phyloP scores from a whole-genome alignment of 129 eudicot species.

The Flaveria brownii region DNA sequence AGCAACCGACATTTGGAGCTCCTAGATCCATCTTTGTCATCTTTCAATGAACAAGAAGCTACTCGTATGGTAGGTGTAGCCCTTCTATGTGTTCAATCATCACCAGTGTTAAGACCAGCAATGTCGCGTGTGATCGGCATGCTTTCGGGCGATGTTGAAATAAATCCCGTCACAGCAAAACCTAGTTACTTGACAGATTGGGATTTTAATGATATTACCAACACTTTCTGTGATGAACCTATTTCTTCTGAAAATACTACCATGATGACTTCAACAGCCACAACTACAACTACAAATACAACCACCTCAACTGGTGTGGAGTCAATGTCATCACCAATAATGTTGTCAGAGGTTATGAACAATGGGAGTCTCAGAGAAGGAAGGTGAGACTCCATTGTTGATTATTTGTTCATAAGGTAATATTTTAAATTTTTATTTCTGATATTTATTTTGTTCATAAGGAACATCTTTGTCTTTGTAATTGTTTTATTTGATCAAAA shows the following conservation, averaged over 20 bases:
- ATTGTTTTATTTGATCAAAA: not conserved
- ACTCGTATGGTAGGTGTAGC: conserved; percentile 59
- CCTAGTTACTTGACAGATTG: conserved; percentile 72
- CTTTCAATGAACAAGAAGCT: conserved; percentile 45
- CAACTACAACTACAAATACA: conserved; percentile 22
- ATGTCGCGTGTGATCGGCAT: conserved; percentile 74
- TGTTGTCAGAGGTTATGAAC: conserved; percentile 27
- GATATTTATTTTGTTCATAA: not conserved
- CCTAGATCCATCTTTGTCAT: conserved; percentile 47
- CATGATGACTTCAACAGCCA: conserved; percentile 10
- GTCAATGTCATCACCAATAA: conserved; percentile 37
- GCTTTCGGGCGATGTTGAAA: conserved; percentile 69
- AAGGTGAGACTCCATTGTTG: conserved; percentile 34
- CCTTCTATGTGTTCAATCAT: conserved; percentile 68
- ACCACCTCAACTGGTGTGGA: conserved; percentile 29
- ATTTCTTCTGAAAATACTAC: conserved; percentile 18
- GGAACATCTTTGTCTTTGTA: not conserved
- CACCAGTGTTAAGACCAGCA: conserved; percentile 59
- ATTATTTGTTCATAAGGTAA: conserved; percentile 7
- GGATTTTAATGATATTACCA: conserved; percentile 55
- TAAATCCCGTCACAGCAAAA: conserved; percentile 46
- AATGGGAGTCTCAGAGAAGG: conserved; percentile 40
- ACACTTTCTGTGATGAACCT: conserved; percentile 36
- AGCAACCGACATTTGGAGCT: conserved; percentile 48
- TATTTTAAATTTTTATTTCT: not conserved